phyloP scores from a whole-genome alignment of 257 asterid species.

The Cordia subcordata region DNA sequence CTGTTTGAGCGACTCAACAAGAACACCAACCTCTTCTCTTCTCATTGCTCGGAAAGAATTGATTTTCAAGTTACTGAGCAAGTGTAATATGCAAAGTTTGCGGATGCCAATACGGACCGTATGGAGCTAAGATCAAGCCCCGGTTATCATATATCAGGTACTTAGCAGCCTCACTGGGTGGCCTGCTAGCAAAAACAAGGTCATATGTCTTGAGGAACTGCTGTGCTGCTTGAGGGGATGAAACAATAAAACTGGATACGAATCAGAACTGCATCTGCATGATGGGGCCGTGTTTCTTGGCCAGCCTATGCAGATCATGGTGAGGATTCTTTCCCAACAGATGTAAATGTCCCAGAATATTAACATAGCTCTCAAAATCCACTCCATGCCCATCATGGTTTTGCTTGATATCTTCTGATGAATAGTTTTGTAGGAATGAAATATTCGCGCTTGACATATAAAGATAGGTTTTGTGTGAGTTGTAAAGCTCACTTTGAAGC shows the following conservation, averaged over 20 bases:
- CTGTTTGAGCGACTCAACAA: conserved; percentile 14
- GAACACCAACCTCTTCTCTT: conserved; percentile 13
- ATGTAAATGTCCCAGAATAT: conserved; percentile 20
- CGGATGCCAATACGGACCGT: conserved; percentile 24
- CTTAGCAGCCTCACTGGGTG: conserved; percentile 14
- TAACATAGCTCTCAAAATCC: background rate
- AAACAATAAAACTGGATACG: no score
- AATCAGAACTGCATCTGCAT: conserved; percentile 16
- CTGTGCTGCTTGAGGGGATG: conserved; percentile 18
- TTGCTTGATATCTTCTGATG: no score
- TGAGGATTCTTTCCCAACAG: conserved; percentile 22
- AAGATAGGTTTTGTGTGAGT: no score
- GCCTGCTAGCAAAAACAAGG: conserved; percentile 16
- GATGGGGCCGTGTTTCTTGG: conserved; percentile 20
- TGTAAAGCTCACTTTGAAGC: no score
- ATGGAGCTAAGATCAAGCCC: conserved; percentile 15
- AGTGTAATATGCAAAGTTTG: conserved; percentile 9
- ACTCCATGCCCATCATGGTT: no score
- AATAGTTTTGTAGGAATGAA: no score
- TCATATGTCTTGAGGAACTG: conserved; percentile 21
- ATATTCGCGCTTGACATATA: no score
- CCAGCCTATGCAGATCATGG: conserved; percentile 11
- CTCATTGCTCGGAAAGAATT: conserved; percentile 22
- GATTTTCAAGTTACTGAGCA: conserved; percentile 12
- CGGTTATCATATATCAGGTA: conserved; percentile 10